Evolutionary conservation across 345 rosid genomes (phyloP), one percentile per base, ranked within the genome.

Genomic region (Pistacia integerrima): DNA sequence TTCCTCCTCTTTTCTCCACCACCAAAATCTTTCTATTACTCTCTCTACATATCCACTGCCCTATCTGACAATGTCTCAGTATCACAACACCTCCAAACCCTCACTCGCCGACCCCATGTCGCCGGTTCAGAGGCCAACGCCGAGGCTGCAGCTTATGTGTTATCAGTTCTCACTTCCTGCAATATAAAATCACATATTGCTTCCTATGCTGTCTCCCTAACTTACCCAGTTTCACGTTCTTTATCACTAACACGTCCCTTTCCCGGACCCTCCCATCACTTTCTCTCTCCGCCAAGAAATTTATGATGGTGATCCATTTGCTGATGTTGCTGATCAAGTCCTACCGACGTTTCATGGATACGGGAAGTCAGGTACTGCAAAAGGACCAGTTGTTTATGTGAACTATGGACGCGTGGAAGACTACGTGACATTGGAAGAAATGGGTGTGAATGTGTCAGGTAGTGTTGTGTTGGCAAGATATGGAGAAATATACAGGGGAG

Each of bases 71-170:
- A 91, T 76, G 85, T 82, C 70, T 89, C 97, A 13, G 30, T 88
- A 46, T 79, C 98, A 7, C 78, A 83, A 70, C 80, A 94, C 81
- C 94, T 92, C 85, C 76, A 79, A 56, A 77, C 79, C 80, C 97
- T 94, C 85, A 92, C 96, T 72, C 92, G 85, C 78, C 88, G 88
- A 33, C 97, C 98, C 3, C 97, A 92, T 48, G 88, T 86, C 4
- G 96, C 98, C 3, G 97, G 97, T 69, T 80, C 98, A 0, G 67
- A 73, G 97, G 97, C 97, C 84, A 94, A 92, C 90, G 88, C 89
- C 0, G 92, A 92, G 36, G 88, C 87, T 5, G 96, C 98, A 1
- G 76, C 85, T 60, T 87, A 81, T 33, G 93, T 92, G 38, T 89
- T 76, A 4, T 87, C 94, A 16, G 69, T 78, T 49, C 85, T 94